phyloP scores from a whole-genome alignment of 139 green algal genomes.

The Coelastrella sp. region DNA sequence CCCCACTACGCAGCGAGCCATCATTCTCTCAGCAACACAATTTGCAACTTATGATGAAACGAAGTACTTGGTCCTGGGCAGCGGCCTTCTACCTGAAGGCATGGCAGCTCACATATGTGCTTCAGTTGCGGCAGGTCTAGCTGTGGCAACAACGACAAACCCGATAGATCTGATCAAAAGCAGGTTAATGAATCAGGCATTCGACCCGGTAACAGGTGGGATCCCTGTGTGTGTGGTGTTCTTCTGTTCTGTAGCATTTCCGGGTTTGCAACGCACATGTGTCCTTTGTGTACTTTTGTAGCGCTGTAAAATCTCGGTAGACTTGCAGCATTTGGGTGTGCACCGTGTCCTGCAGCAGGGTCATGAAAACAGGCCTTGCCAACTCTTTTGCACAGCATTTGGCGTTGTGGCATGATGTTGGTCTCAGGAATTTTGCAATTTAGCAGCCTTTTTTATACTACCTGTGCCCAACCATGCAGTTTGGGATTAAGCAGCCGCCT shows the following conservation, averaged over 20 bases:
- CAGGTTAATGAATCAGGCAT: constrained; percentile 40
- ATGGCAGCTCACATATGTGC: constrained; percentile 25
- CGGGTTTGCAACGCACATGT: neutral
- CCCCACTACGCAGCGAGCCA: constrained; percentile 32
- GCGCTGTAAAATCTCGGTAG: no score
- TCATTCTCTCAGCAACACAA: constrained; percentile 28
- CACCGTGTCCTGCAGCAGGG: no score
- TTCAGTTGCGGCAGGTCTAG: constrained; percentile 6
- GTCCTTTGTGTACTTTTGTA: no score
- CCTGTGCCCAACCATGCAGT: no score
- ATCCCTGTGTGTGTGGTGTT: no score
- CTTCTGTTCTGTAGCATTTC: neutral
- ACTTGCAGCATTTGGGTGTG: no score
- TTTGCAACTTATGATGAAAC: constrained; percentile 31
- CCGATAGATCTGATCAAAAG: constrained; percentile 39
- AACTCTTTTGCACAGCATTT: no score
- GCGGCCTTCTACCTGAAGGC: constrained; percentile 10
- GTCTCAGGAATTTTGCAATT: no score
- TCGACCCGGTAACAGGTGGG: constrained; percentile 34
- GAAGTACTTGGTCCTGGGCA: constrained; percentile 41
- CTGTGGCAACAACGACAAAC: constrained; percentile 46
- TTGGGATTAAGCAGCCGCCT: no score
- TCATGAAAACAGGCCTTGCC: no score
- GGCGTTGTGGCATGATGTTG: no score
- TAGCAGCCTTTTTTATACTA: no score